Evolutionary conservation across 2,329 filamentous ascomycete species (phyloP).

Genomic region (Colletotrichum lini): DNA sequence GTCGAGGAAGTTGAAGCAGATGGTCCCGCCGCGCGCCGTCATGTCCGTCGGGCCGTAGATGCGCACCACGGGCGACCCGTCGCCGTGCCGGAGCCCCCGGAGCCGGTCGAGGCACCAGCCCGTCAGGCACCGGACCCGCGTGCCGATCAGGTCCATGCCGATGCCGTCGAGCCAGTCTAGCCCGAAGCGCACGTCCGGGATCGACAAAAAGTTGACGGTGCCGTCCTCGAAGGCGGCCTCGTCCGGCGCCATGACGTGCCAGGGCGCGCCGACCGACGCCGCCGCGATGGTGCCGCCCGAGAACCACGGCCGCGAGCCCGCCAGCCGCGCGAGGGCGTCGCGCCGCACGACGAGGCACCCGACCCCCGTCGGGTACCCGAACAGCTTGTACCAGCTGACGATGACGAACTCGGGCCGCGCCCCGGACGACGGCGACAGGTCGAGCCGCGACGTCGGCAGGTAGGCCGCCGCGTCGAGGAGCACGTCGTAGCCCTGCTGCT

Average conservation of each 20-base stretch:
- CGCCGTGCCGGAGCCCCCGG: constrained; percentile 49
- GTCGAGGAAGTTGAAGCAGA: constrained; percentile 58
- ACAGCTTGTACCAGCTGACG: constrained; percentile 59
- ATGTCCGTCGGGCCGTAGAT: constrained; percentile 54
- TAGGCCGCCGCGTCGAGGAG: constrained; percentile 58
- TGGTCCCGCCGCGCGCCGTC: constrained; percentile 53
- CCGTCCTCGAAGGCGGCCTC: constrained; percentile 57
- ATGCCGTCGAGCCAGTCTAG: constrained; percentile 53
- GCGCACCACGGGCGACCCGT: constrained; percentile 51
- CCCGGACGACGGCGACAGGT: constrained; percentile 46
- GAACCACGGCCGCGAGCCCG: constrained; percentile 55
- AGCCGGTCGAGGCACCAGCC: constrained; percentile 53
- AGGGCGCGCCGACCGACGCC: constrained; percentile 49
- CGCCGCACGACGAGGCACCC: constrained; percentile 55
- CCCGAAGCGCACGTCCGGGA: constrained; percentile 55
- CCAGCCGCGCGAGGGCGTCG: constrained; percentile 50
- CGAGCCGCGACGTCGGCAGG: constrained; percentile 53
- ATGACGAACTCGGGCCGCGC: constrained; percentile 57
- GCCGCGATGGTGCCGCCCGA: constrained; percentile 56
- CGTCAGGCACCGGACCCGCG: constrained; percentile 54
- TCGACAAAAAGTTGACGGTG: constrained; percentile 56
- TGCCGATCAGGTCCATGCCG: constrained; percentile 48
- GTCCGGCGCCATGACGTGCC: constrained; percentile 49
- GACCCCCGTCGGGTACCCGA: constrained; percentile 59
- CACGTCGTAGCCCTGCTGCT: constrained; percentile 56